A percentile compares a stretch with the other conserved stretches of the same genome.
Conservation (phyloP, 2,329 filamentous ascomycete genomes). For the Arthroderma uncinatum region DNA sequence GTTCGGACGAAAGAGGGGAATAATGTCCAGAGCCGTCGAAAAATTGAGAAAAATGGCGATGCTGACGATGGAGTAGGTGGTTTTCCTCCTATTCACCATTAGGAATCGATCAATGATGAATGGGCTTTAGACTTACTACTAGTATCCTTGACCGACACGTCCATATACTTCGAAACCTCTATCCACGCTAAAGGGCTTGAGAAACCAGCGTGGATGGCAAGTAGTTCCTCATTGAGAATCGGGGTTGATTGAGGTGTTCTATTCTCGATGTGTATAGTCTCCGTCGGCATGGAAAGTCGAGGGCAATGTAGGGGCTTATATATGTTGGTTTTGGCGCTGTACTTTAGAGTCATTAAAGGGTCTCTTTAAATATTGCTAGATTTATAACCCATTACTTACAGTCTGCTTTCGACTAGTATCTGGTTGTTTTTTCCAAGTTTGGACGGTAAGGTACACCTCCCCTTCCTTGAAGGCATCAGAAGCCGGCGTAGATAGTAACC, state of each 20-base stretch:
- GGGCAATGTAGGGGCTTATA: neutral
- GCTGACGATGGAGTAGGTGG: neutral
- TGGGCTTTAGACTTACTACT: neutral
- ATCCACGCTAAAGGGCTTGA: constrained; percentile 10
- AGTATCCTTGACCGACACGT: neutral
- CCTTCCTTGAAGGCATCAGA: constrained; percentile 7
- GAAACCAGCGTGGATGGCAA: constrained; percentile 8
- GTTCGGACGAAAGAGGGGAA: neutral
- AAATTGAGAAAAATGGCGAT: neutral
- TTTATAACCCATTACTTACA: neutral
- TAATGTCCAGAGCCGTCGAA: neutral
- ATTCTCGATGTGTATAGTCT: constrained; percentile 5
- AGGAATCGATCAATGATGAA: neutral
- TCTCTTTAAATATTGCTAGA: neutral
- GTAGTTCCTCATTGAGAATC: constrained; percentile 6
- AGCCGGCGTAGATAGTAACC: constrained; percentile 9
- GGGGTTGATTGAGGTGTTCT: constrained; percentile 6
- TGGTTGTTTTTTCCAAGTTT: neutral
- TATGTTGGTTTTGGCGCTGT: neutral
- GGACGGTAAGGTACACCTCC: neutral
- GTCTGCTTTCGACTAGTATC: neutral
- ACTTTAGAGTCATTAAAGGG: neutral
- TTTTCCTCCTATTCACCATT: neutral
- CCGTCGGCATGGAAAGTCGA: neutral
- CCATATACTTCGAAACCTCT: constrained; percentile 5